Percentiles rank a stretch among this genome's conserved stretches.
Conservation (phyloP, 2,329 filamentous ascomycete genomes). For the Alternaria gaisen region DNA sequence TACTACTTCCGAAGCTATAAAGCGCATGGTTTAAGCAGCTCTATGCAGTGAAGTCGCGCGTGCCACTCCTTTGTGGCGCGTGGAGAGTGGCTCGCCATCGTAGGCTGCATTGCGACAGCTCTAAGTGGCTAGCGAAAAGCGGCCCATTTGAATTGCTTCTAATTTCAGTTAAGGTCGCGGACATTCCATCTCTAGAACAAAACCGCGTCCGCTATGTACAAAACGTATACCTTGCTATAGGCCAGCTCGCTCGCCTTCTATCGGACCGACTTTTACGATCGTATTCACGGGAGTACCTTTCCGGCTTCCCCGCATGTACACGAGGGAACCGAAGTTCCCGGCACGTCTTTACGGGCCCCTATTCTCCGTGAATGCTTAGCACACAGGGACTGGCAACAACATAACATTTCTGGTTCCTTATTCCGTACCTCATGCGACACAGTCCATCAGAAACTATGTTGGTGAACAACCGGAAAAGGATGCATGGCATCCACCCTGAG, state of each 20-base stretch:
- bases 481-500: neutral
- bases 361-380: neutral
- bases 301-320: neutral
- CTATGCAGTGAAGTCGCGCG: neutral
- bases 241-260: neutral
- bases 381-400: neutral
- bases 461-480: neutral
- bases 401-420: neutral
- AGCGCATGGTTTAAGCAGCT: too few species aligned
- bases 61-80: neutral
- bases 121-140: neutral
- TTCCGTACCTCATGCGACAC: neutral
- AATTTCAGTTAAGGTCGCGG: neutral
- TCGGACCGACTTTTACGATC: neutral
- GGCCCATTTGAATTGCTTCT: neutral
- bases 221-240: neutral
- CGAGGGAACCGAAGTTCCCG: neutral
- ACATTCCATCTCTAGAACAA: neutral
- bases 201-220: neutral
- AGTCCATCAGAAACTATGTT: neutral
- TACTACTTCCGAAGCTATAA: neutral
- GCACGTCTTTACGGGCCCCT: neutral
- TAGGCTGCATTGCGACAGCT: neutral
- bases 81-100: too few species aligned
- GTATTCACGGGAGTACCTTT: too few species aligned